Evolutionary conservation across 306 rosid genomes (phyloP), one percentile per base, ranked within the genome.

Genomic region (Adenanthera pavonina): DNA sequence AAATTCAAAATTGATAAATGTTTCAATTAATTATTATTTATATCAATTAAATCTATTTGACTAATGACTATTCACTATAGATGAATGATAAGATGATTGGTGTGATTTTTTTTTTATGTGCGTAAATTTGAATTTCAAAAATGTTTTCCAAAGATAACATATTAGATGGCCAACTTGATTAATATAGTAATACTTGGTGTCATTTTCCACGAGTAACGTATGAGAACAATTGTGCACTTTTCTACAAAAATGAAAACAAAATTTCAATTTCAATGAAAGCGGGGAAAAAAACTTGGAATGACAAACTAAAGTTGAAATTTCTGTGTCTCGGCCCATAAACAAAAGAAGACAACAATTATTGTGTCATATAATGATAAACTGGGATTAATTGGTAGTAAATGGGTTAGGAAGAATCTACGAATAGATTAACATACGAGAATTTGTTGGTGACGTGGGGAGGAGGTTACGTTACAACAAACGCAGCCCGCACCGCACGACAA

Each of bases 171-270:
- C 87, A 61, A 76, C 79, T 70, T 76, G 85, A 62, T 35, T 19
- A 62, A 69, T 84, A 84, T 80, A 44, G 33, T 64, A 76, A 70
- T 64, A 48, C 33, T 69, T 51, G 15, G 30, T 76, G 76, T 70
- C 79, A 1, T 11, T 76, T 40, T 48, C 47, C 51, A 15, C 41
- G 68, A 51, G 38, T 75, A 80, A 44, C 10, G 34, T 49, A 7
- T 38, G 78, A 40, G 46, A 61, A 52, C 72, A 74, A 79, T 44
- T 20, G 19, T 25, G 36, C 73, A 78, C 40, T 65, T 76, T 54
- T 41, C 0, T 4, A 1, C 5, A 41, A 41, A 41, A 41, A 41
- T 7, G 7, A 38, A 38, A 38, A 38, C 41, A 38, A 38, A 38
- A 38, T 5, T 38, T 3, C 41, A 38, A 38, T 38, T 38, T 38